These are phyloP conservation scores for Tuber melanosporum DNA, from an alignment of 495 filamentous ascomycete species.

Conservation along the genomic window DNA sequence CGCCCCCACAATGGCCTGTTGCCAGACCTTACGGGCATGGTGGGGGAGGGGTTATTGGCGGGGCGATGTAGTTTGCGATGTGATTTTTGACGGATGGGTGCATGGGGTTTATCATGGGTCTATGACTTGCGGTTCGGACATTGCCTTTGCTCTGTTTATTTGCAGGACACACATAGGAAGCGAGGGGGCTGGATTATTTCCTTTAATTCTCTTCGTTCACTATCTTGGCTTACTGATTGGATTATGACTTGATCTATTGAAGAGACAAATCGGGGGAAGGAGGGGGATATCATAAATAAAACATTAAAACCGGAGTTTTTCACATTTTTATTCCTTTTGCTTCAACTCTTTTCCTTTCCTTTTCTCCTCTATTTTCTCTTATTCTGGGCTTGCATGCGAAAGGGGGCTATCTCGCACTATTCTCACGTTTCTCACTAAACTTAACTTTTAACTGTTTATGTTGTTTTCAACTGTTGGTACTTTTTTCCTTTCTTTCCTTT, in stretches of 20 bases:
- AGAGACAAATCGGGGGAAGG: background rate
- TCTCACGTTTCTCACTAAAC: slow-evolving; percentile 1
- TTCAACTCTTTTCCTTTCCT: background rate
- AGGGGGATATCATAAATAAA: background rate
- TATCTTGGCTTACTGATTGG: background rate
- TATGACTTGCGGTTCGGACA: background rate
- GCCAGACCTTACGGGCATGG: background rate
- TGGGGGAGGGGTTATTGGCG: background rate
- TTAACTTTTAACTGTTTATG: background rate
- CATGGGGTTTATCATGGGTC: background rate
- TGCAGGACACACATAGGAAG: background rate
- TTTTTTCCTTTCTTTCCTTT: background rate
- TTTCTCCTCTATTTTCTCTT: background rate
- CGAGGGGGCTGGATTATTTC: background rate
- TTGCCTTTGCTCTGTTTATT: background rate
- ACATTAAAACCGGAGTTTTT: slow-evolving; percentile 4
- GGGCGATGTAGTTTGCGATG: background rate
- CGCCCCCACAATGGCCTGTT: background rate
- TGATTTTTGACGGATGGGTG: background rate
- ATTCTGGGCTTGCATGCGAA: background rate
- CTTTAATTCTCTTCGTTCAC: background rate
- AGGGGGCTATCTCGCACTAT: background rate
- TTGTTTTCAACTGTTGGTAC: background rate
- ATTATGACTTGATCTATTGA: background rate
- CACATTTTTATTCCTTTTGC: background rate